Base-by-base conservation (phyloP, 371 early-diverging fungal genomes). In the Nematocida sp. region DNA sequence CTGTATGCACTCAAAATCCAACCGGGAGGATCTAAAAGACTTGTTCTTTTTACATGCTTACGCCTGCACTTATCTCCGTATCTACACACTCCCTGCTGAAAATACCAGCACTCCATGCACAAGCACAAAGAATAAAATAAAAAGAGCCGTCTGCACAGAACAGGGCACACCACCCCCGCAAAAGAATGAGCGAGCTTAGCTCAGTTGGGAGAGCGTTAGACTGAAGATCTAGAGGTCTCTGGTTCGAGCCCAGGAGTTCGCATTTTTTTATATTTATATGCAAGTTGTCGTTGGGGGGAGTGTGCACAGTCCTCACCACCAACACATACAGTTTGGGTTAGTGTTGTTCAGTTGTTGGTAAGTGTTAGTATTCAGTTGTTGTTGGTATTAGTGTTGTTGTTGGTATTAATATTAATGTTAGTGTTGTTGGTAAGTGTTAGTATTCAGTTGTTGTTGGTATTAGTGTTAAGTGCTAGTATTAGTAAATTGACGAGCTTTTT, bases 191-290 rank as follows among this genome's bases (percentile, higher is more conserved):
- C 88, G 88, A 45, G 79, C 85, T 4, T 85, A 86, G 85, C 85
- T 86, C 86, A 86, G 85, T 80, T 86, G 85, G 85, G 85, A 86
- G 86, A 86, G 86, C 86, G 83, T 84, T 78, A 85, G 85, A 86
- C 86, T 86, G 85, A 85, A 85, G 85, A 85, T 86, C 86, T 86
- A 78, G 84, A 83, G 85, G 86, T 83, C 85, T 76, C 77, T 83
- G 83, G 86, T 85, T 86, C 86, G 84, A 86, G 79, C 85, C 86
- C 81, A 82, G 67, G 57, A 74, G 66, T 46, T 51, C 51, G 65
- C 77, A 76, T 53, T 37, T 56, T 66, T 43, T 64, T 34, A n/a
- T 51, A 21, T 23, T 25, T 25, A 17, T 25, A 25, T 21, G 11
- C 8, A 21, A 51, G 21, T 13, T 13, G 13, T n/a, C 43, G 13